Base-by-base conservation (phyloP, 2,329 filamentous ascomycete genomes). In the Pseudogymnoascus sp. region DNA sequence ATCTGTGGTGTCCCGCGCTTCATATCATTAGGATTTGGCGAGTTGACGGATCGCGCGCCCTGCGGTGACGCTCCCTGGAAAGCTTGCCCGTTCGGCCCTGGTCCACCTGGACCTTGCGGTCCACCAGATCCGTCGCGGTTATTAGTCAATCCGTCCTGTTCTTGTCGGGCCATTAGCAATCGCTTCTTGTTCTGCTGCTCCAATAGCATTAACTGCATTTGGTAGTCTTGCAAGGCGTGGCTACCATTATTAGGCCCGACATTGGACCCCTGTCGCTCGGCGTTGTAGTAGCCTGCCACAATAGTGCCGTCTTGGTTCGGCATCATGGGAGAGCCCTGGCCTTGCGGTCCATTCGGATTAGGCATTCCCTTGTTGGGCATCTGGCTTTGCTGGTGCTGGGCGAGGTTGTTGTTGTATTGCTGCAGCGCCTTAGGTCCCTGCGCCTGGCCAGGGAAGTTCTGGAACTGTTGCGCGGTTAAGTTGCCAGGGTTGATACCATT, bases 131-230 rank as follows among this genome's bases (percentile, higher is more conserved):
- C 73, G 60, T 71, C 78, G 24, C 70, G 67, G 42, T 78, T 78
- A 61, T 78, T 81, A 64, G 72, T 72, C 74, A 86, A 82, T 71
- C 78, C 85, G 67, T 93, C 90, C 74, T 93, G 89, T 72, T 83
- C 86, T 72, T 87, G 88, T 16, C 90, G 85, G 38, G 90, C 90
- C 89, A 92, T 91, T 80, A 92, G 86, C 59, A 93, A 80, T 16
- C 90, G 81, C 76, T 92, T 93, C 80, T 93, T 93, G 70, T 93
- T 93, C 76, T 93, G 90, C 75, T 93, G 90, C 76, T 93, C 90
- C 14, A 93, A 81, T 61, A 93, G 77, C 90, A 93, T 93, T 72
- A 93, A 78, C 74, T 93, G 90, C 89, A 93, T 93, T 77, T 93
- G 90, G 71, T 93, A 93, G 74, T 95, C 90, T 75, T 93, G 90